Percentiles rank a stretch among this genome's conserved stretches.
These are phyloP conservation scores for Tricholoma sp. DNA, from an alignment of 768 basidiomycete species.

Conservation along the genomic window DNA sequence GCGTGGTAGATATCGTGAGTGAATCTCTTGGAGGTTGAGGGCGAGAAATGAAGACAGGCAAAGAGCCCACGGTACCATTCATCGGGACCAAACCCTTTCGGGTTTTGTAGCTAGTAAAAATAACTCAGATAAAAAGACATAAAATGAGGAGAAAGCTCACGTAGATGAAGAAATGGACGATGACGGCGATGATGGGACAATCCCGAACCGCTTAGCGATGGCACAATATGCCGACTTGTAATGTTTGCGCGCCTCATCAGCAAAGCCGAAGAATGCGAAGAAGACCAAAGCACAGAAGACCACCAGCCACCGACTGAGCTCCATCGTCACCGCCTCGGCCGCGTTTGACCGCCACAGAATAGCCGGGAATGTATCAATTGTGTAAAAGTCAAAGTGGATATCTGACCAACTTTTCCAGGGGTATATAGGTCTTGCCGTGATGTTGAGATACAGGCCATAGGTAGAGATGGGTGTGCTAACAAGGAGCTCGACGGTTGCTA, in stretches of 20 bases:
- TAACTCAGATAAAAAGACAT: too few species aligned
- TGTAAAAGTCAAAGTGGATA: slow-evolving; percentile 44
- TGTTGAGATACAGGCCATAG: slow-evolving; percentile 34
- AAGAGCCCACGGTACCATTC: too few species aligned
- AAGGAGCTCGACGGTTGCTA: slow-evolving; percentile 42
- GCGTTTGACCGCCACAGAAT: slow-evolving; percentile 44
- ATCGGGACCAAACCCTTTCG: too few species aligned
- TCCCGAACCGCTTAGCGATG: slow-evolving; percentile 34
- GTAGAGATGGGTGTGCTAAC: slow-evolving; percentile 41
- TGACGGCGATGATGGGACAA: slow-evolving; percentile 13
- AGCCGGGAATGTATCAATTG: slow-evolving; percentile 38
- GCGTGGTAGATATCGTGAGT: too few species aligned
- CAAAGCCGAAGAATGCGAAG: slow-evolving; percentile 63
- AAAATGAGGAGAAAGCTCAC: not conserved
- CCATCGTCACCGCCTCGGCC: too few species aligned
- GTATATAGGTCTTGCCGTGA: slow-evolving; percentile 19
- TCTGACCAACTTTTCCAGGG: slow-evolving; percentile 48
- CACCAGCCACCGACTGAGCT: slow-evolving; percentile 44
- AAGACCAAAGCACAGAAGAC: slow-evolving; percentile 49
- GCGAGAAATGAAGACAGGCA: too few species aligned
- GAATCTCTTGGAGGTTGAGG: too few species aligned
- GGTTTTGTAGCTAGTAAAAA: too few species aligned
- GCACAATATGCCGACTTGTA: slow-evolving; percentile 38
- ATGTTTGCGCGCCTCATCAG: too few species aligned
- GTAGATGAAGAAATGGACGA: too few species aligned